Percentiles rank a stretch among this genome's conserved stretches.
Conservation (phyloP, 129 eudicot species). For the Heracleum sosnowskyi region DNA sequence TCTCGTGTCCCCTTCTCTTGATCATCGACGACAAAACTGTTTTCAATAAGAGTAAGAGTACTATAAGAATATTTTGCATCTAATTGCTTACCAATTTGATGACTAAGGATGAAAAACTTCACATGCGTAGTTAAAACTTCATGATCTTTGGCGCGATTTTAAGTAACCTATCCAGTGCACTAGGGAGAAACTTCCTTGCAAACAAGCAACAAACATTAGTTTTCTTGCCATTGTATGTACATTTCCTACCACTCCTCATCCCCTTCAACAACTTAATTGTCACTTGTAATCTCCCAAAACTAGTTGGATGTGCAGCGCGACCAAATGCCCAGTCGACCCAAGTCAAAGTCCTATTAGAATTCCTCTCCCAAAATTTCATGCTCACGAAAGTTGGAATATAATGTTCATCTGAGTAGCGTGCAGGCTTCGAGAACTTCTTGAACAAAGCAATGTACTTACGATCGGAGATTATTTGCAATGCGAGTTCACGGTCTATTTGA, state of each 20-base stretch:
- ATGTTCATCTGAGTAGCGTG: slow-evolving; percentile 75
- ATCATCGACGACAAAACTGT: no score
- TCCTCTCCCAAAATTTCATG: slow-evolving; percentile 28
- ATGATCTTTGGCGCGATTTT: slow-evolving; percentile 51
- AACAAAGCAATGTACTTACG: slow-evolving; percentile 32
- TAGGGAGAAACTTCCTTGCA: slow-evolving; percentile 72
- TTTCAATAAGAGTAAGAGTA: no score
- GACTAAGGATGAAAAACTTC: no score
- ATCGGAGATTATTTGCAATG: slow-evolving; percentile 51
- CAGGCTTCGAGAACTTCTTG: slow-evolving; percentile 42
- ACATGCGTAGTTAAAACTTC: slow-evolving; percentile 14
- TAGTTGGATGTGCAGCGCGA: slow-evolving; percentile 56
- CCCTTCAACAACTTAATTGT: slow-evolving; percentile 26
- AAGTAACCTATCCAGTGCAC: slow-evolving; percentile 47
- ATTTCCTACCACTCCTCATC: slow-evolving; percentile 39
- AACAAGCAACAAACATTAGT: slow-evolving; percentile 56
- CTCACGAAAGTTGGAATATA: slow-evolving; percentile 52
- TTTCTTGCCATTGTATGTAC: slow-evolving; percentile 53
- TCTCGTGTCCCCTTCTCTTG: no score
- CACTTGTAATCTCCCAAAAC: slow-evolving; percentile 32
- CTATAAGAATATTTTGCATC: no score
- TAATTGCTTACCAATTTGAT: no score
- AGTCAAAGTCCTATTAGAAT: slow-evolving; percentile 53
- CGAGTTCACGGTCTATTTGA: slow-evolving; percentile 55
- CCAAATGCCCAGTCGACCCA: slow-evolving; percentile 80